These are phyloP conservation scores for Rhizoctonia solani DNA, from an alignment of 1,284 basidiomycete species.

Conservation along the genomic window DNA sequence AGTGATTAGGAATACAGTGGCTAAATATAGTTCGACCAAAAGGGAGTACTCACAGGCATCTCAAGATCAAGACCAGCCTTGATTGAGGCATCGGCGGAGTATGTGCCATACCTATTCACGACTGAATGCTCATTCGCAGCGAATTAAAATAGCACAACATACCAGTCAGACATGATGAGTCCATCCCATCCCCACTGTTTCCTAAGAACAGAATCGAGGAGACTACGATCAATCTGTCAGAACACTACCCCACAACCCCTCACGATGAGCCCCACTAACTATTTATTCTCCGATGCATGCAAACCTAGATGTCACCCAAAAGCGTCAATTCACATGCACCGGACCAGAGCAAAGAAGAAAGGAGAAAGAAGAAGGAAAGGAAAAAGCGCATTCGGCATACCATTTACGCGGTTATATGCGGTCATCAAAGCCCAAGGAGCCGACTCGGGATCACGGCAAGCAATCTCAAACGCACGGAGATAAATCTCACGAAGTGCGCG, in stretches of 20 bases:
- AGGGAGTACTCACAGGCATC: constrained; percentile 50
- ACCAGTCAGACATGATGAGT: constrained; percentile 70
- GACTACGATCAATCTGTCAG: constrained; percentile 40
- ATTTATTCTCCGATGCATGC: constrained; percentile 21
- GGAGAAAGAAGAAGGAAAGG: background rate
- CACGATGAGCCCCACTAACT: background rate
- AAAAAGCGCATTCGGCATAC: constrained; percentile 46
- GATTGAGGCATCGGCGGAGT: constrained; percentile 59
- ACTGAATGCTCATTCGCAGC: constrained; percentile 29
- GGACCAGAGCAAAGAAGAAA: background rate
- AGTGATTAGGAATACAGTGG: background rate
- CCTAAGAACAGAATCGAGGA: constrained; percentile 63
- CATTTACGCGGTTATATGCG: constrained; percentile 34
- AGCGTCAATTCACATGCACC: background rate
- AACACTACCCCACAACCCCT: constrained; percentile 43
- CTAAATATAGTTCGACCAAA: constrained; percentile 39
- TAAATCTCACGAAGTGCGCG: constrained; percentile 72
- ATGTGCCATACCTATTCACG: constrained; percentile 60
- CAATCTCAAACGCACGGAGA: constrained; percentile 61
- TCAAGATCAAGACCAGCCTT: constrained; percentile 67
- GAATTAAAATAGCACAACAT: constrained; percentile 13
- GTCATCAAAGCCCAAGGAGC: constrained; percentile 41
- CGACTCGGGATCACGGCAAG: constrained; percentile 25
- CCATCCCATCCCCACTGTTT: constrained; percentile 71
- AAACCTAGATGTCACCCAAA: constrained; percentile 1